phyloP scores from a whole-genome alignment of 257 asterid species.

The Solanum clarkiae region DNA sequence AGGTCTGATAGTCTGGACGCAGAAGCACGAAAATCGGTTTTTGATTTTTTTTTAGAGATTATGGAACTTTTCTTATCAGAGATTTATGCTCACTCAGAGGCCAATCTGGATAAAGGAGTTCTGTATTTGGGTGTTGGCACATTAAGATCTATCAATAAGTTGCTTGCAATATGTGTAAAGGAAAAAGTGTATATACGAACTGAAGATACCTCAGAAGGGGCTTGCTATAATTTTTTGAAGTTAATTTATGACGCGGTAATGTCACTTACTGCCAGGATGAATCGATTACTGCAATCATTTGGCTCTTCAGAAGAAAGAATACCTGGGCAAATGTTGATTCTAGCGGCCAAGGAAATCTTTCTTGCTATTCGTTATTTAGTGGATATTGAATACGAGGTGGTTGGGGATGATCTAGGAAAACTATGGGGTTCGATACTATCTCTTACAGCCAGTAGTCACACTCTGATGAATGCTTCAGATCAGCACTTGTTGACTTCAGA shows the following conservation, averaged over 20 bases:
- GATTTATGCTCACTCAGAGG: slow-evolving; percentile 27
- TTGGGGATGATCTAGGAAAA: slow-evolving; percentile 70
- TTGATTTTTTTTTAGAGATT: slow-evolving; percentile 60
- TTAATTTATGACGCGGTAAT: slow-evolving; percentile 37
- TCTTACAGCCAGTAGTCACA: slow-evolving; percentile 36
- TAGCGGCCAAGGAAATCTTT: slow-evolving; percentile 53
- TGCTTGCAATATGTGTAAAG: slow-evolving; percentile 39
- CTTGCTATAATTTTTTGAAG: slow-evolving; percentile 50
- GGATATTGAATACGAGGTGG: slow-evolving; percentile 68
- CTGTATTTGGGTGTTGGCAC: slow-evolving; percentile 24
- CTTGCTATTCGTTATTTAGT: slow-evolving; percentile 40
- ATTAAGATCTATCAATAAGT: slow-evolving; percentile 44
- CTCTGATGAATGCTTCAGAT: slow-evolving; percentile 27
- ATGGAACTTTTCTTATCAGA: slow-evolving; percentile 56
- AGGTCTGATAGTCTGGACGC: slow-evolving; percentile 24
- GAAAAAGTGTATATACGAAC: slow-evolving; percentile 51
- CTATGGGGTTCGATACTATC: slow-evolving; percentile 56
- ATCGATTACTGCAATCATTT: slow-evolving; percentile 14
- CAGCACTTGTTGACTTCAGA: slow-evolving; percentile 33
- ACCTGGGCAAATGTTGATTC: slow-evolving; percentile 28
- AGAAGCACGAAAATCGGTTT: slow-evolving; percentile 41
- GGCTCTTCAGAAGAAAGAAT: slow-evolving; percentile 22
- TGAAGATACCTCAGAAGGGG: slow-evolving; percentile 79
- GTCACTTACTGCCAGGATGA: slow-evolving; percentile 38
- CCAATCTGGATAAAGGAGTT: slow-evolving; percentile 22